phyloP scores from a whole-genome alignment of 106 monocot genomes.

The Gastrodia elata region DNA sequence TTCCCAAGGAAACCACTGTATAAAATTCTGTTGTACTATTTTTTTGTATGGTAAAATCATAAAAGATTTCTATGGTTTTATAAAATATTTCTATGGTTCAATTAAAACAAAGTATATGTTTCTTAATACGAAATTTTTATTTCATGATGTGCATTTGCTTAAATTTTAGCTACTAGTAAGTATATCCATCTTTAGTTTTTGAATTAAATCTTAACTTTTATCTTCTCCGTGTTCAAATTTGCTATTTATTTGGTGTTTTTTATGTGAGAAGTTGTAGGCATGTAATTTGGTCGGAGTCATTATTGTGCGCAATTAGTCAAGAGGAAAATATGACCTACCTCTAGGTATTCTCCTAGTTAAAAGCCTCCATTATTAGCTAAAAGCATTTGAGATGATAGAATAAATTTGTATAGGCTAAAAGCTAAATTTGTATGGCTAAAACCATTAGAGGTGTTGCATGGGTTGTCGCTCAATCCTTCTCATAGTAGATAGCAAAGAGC shows the following conservation, averaged over 20 bases:
- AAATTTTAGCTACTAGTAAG: too few species aligned
- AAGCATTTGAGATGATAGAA: neutral
- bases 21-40: neutral
- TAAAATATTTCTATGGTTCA: neutral
- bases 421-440: too few species aligned
- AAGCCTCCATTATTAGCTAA: neutral
- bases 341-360: neutral
- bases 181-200: neutral
- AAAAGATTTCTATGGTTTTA: neutral
- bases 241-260: neutral
- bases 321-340: neutral
- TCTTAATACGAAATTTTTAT: too few species aligned
- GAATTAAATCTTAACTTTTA: neutral
- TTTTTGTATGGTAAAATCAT: neutral
- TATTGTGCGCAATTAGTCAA: neutral
- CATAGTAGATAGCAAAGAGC: too few species aligned
- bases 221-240: neutral
- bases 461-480: too few species aligned
- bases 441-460: too few species aligned
- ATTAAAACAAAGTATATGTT: neutral
- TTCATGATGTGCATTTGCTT: too few species aligned
- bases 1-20: neutral
- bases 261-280: neutral
- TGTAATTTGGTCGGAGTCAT: neutral
- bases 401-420: neutral